Percentiles rank a stretch among this genome's conserved stretches.
Evolutionary conservation across 2,329 filamentous ascomycete genomes (phyloP).

Genomic region (Didymella exigua): DNA sequence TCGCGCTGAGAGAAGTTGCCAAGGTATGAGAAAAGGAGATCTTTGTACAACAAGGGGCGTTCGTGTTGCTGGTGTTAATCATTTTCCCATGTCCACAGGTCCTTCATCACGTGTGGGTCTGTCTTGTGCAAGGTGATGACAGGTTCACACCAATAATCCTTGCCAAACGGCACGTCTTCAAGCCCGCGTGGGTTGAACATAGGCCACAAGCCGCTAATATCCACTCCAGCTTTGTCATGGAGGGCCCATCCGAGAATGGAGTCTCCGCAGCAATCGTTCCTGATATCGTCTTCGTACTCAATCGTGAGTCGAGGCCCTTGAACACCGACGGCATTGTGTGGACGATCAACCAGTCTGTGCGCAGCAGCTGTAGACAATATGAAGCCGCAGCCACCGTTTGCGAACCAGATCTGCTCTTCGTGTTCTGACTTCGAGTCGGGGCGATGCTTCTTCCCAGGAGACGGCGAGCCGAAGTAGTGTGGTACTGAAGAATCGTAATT

Average conservation of each 20-base stretch:
- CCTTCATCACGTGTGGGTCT: conserved; percentile 49
- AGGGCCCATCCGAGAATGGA: conserved; percentile 27
- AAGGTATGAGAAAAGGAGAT: conserved; percentile 8
- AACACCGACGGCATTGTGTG: conserved; percentile 17
- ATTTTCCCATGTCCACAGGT: conserved; percentile 51
- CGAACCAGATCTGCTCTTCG: conserved; percentile 47
- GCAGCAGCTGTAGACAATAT: conserved; percentile 54
- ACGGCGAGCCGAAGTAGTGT: conserved; percentile 43
- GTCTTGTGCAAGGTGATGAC: conserved; percentile 41
- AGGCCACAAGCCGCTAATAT: conserved; percentile 40
- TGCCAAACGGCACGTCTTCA: conserved; percentile 39
- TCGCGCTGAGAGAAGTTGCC: conserved; percentile 4
- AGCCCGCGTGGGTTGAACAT: conserved; percentile 48
- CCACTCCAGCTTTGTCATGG: conserved; percentile 22
- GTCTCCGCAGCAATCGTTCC: conserved; percentile 50
- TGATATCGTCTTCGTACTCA: conserved; percentile 15
- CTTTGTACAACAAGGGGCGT: conserved; percentile 13
- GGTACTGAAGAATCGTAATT: conserved; percentile 33
- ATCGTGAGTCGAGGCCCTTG: conserved; percentile 12
- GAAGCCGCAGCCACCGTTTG: conserved; percentile 46
- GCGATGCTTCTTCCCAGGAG: conserved; percentile 9
- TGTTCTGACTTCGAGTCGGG: conserved; percentile 31
- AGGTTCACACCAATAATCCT: conserved; percentile 46
- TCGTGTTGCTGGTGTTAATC: conserved; percentile 14
- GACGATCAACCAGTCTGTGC: conserved; percentile 50